Evolutionary conservation across 371 early-diverging fungal genomes (phyloP), one percentile per base, ranked within the genome.

Genomic region (Mortierella sp.): DNA sequence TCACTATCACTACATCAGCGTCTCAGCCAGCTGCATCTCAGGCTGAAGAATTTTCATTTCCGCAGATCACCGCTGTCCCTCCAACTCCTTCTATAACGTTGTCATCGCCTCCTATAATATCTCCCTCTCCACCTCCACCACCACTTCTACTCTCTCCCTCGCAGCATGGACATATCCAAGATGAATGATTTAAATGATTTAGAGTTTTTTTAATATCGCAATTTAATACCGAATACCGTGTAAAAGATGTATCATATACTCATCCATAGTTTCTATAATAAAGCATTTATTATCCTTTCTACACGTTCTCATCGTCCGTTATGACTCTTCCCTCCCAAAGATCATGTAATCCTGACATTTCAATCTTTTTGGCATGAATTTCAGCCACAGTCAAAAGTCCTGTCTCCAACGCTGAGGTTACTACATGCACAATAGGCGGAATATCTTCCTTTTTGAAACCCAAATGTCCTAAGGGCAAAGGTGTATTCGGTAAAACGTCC

Each of bases 371-470:
- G 21, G 72, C 69, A 55, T 81, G 76, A 55, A 81, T 59, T 57
- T 72, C 76, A 0, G 70, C 73, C 21, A 76, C 76, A 8, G 70
- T 65, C 67, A 81, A 47, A n/a, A 81, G 64, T 0, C 73, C 76
- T 0, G 69, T 67, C 60, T 81, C 82, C 0, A 81, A 43, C 6
- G 70, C 82, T 1, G 58, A 59, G 7, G 82, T 81, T 43, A 72
- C 70, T 13, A 61, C 59, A 60, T 81, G 82, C 16, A 81, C 76
- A 45, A 81, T 76, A 40, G 82, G 82, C 13, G 82, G 82, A 50
- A 81, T 81, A 24, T 81, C 82, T 55, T 81, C 82, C 53, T 81
- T 81, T 67, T 81, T 76, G 65, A 81, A 81, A 6, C 82, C 82
- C 41, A 81, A 50, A 22, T 81, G 82, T 0, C 82, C 82, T 22